Conservation (phyloP, 2,329 filamentous ascomycete species). For the Alternaria longipes region DNA sequence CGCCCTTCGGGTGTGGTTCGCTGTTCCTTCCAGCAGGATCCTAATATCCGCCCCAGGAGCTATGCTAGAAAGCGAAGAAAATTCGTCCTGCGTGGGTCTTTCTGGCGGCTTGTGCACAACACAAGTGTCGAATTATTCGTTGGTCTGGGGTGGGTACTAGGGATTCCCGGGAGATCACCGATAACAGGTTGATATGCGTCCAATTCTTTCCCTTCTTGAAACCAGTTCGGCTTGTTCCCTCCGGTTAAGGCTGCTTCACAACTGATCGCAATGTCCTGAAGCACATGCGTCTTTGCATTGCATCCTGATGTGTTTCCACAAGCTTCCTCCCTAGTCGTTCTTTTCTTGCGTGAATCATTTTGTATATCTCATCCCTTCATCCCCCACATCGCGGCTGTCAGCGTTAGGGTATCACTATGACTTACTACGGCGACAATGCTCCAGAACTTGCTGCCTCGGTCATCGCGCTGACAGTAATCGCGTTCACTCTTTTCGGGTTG, state of each 20-base stretch:
- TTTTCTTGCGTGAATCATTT: background rate
- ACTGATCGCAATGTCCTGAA: slow-evolving; percentile 1
- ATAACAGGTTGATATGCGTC: slow-evolving; percentile 6
- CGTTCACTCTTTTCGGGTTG: slow-evolving; percentile 11
- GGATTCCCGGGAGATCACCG: slow-evolving; percentile 10
- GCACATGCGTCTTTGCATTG: background rate
- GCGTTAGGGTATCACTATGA: slow-evolving; percentile 7
- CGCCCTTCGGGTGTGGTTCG: slow-evolving; percentile 9
- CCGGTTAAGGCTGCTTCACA: background rate
- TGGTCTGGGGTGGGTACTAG: slow-evolving; percentile 7
- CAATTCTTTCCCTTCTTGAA: slow-evolving; percentile 9
- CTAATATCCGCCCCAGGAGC: slow-evolving; percentile 8
- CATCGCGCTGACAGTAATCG: slow-evolving; percentile 11
- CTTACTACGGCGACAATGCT: slow-evolving; percentile 16
- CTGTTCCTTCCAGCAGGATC: slow-evolving; percentile 9
- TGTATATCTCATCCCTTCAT: background rate
- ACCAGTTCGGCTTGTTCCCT: slow-evolving; percentile 1
- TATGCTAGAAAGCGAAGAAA: slow-evolving; percentile 10
- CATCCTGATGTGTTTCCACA: background rate
- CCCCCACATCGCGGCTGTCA: background rate
- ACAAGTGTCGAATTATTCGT: slow-evolving; percentile 8
- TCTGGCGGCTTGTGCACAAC: slow-evolving; percentile 1
- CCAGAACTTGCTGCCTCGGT: slow-evolving; percentile 13
- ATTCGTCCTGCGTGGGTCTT: slow-evolving; percentile 11
- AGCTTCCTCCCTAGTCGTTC: background rate